Conservation (phyloP, 2,329 filamentous ascomycete genomes). For the Colletotrichum acutatum region DNA sequence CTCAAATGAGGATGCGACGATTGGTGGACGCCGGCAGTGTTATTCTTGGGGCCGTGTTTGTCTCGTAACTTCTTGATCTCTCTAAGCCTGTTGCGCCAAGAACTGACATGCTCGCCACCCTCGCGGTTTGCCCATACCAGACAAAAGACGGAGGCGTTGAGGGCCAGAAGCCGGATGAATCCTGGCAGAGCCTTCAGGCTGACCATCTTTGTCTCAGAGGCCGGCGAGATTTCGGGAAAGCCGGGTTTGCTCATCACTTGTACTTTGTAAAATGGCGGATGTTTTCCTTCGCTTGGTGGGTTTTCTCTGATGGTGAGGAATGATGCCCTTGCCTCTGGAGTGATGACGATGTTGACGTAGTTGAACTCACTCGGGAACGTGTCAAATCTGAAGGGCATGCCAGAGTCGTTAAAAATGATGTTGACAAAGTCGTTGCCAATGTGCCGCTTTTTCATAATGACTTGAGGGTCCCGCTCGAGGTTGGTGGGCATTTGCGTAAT, state of each 20-base stretch:
- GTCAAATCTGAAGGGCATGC: slow-evolving; percentile 87
- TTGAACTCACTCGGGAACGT: slow-evolving; percentile 97
- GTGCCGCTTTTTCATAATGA: slow-evolving; percentile 89
- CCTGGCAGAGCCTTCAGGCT: slow-evolving; percentile 83
- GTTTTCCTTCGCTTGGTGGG: slow-evolving; percentile 46
- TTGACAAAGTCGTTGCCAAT: slow-evolving; percentile 99
- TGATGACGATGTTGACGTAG: slow-evolving; percentile 96
- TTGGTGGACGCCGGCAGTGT: slow-evolving; percentile 43
- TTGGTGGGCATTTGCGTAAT: slow-evolving; percentile 98
- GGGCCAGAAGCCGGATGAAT: slow-evolving; percentile 87
- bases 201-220: slow-evolving; percentile 89
- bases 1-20: slow-evolving; percentile 35
- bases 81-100: slow-evolving; percentile 87
- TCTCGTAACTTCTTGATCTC: slow-evolving; percentile 88
- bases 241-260: slow-evolving; percentile 88
- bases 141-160: slow-evolving; percentile 94
- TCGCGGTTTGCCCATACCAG: slow-evolving; percentile 86
- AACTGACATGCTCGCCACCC: slow-evolving; percentile 85
- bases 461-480: slow-evolving; percentile 77
- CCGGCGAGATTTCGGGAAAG: slow-evolving; percentile 92
- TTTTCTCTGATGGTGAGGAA: slow-evolving; percentile 74
- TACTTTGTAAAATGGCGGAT: slow-evolving; percentile 81
- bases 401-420: slow-evolving; percentile 97
- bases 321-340: slow-evolving; percentile 82
- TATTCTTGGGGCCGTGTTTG: slow-evolving; percentile 63